Conservation (phyloP, 2,329 filamentous ascomycete genomes). For the Grosmannia serpens region DNA sequence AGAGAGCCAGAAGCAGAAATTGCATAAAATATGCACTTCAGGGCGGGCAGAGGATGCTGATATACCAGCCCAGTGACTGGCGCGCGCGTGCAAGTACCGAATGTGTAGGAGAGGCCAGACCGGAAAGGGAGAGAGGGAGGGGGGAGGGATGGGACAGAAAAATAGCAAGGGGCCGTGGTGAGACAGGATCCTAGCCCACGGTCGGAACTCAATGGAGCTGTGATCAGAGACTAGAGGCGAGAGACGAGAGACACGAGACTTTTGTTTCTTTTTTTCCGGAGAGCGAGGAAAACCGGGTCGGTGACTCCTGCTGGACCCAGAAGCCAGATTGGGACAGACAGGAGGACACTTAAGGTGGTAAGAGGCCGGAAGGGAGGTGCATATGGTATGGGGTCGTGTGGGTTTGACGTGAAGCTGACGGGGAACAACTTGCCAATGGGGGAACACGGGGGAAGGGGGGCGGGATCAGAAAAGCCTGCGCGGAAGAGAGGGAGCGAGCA, state of each 20-base stretch:
- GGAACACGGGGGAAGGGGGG: neutral
- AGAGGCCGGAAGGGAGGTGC: neutral
- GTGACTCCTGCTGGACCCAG: neutral
- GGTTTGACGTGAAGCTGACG: neutral
- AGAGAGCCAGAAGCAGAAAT: neutral
- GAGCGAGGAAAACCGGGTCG: neutral
- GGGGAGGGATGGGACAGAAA: neutral
- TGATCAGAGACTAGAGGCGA: neutral
- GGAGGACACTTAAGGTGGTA: neutral
- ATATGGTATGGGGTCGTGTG: neutral
- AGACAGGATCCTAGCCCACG: neutral
- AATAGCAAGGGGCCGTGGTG: neutral
- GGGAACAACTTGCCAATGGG: neutral
- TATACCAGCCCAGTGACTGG: neutral
- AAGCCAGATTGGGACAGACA: neutral
- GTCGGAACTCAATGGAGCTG: neutral
- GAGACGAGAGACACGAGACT: neutral
- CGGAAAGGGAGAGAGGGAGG: neutral
- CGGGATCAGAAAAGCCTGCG: neutral
- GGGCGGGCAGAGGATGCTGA: neutral
- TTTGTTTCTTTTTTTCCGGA: neutral
- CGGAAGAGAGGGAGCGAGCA: neutral
- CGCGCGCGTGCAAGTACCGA: neutral
- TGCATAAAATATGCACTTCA: neutral
- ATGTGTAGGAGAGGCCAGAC: neutral